Conservation (phyloP, 352 stramenopile species). For the Globisporangium nunn region DNA sequence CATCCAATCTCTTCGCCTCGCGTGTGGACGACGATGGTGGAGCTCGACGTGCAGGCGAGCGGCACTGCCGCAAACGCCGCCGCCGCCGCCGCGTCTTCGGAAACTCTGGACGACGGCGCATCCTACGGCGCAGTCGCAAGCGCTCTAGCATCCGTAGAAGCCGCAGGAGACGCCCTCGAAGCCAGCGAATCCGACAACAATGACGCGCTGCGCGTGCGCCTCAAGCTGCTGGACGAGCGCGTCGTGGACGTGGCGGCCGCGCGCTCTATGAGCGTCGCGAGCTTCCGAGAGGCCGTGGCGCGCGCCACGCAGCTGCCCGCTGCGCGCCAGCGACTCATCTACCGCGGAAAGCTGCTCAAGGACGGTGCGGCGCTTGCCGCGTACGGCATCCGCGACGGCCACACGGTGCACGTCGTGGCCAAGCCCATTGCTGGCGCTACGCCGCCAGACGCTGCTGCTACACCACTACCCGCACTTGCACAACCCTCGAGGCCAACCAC, state of each 20-base stretch:
- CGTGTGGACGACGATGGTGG: background rate
- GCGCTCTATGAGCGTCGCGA: constrained; percentile 35
- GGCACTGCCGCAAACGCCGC: background rate
- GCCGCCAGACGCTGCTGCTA: background rate
- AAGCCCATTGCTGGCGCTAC: constrained; percentile 20
- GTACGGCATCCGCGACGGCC: constrained; percentile 89
- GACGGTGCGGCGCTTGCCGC: constrained; percentile 55
- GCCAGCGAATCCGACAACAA: background rate
- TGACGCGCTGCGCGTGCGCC: constrained; percentile 16
- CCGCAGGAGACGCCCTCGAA: background rate
- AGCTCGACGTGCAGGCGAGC: constrained; percentile 3
- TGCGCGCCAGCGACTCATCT: constrained; percentile 87
- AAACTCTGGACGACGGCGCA: background rate
- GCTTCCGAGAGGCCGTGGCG: constrained; percentile 59
- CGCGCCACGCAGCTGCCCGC: constrained; percentile 44
- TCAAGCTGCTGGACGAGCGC: constrained; percentile 78
- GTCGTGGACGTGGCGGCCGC: constrained; percentile 56
- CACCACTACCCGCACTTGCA: background rate
- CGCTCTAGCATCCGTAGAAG: background rate
- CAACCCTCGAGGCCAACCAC: background rate
- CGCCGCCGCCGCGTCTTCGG: background rate
- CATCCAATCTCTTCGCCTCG: too few relatives aligned
- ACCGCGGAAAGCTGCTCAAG: constrained; percentile 84
- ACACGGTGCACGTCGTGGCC: constrained; percentile 90
- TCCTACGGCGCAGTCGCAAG: background rate